These are phyloP conservation scores for Rossbeevera mucosa DNA, from an alignment of 768 basidiomycete species.

Conservation along the genomic window DNA sequence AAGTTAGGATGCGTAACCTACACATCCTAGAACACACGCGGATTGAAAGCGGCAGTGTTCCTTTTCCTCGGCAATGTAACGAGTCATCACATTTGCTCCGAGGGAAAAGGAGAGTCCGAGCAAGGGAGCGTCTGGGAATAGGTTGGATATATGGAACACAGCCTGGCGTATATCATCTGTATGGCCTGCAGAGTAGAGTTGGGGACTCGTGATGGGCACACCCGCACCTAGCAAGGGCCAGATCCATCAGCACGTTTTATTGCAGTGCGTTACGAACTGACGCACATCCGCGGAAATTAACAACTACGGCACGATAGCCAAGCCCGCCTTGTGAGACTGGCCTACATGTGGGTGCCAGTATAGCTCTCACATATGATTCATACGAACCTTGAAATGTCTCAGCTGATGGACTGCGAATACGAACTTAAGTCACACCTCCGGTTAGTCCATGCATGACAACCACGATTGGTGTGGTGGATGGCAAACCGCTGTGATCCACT, in stretches of 20 bases:
- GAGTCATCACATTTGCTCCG: conserved; percentile 85
- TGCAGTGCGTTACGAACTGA: conserved; percentile 14
- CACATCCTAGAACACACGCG: conserved; percentile 70
- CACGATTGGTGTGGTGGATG: conserved; percentile 25
- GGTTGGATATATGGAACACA: conserved; percentile 64
- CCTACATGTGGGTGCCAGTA: conserved; percentile 68
- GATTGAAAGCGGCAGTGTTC: conserved; percentile 54
- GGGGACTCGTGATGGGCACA: conserved; percentile 73
- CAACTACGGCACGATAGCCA: conserved; percentile 84
- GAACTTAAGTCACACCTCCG: conserved; percentile 25
- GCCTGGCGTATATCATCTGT: conserved; percentile 88
- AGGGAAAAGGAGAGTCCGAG: conserved; percentile 91
- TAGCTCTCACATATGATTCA: conserved; percentile 83
- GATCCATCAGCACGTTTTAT: conserved; percentile 14
- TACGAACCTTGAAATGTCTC: conserved; percentile 58
- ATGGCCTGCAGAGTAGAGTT: conserved; percentile 83
- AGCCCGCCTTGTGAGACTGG: conserved; percentile 77
- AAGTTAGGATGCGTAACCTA: conserved; percentile 37
- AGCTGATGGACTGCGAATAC: neutral
- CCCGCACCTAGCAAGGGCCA: conserved; percentile 60
- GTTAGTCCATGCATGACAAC: conserved; percentile 33
- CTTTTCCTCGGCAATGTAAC: conserved; percentile 86
- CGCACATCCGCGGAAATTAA: conserved; percentile 91
- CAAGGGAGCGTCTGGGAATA: conserved; percentile 76
- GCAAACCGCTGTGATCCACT: conserved; percentile 20